Percentiles rank a stretch among this genome's conserved stretches.
Evolutionary conservation across 768 basidiomycete genomes (phyloP).

Genomic region (Amanita exitialis): DNA sequence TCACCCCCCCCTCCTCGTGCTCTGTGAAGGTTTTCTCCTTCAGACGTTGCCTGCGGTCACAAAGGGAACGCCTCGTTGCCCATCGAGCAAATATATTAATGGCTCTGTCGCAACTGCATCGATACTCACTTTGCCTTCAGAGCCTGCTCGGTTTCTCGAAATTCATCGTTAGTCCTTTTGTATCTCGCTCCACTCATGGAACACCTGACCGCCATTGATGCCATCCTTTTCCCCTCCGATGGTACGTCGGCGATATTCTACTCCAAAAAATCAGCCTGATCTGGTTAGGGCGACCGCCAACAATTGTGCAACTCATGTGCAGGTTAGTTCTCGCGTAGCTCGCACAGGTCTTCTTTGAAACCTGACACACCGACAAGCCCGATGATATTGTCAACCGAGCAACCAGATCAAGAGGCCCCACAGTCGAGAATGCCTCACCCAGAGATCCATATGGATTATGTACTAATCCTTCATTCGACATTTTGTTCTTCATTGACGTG

Average conservation of each 20-base stretch:
- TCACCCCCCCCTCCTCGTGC: not conserved
- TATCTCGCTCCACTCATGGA: constrained; percentile 36
- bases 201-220: constrained; percentile 51
- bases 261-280: constrained; percentile 1
- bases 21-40: not conserved
- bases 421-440: constrained; percentile 69
- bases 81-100: not conserved
- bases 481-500: constrained; percentile 1
- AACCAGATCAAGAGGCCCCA: constrained; percentile 33
- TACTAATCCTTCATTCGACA: constrained; percentile 15
- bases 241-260: constrained; percentile 20
- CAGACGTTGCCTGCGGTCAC: not conserved
- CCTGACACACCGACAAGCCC: constrained; percentile 21
- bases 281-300: constrained; percentile 51
- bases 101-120: too few species aligned
- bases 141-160: not conserved
- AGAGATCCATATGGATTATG: constrained; percentile 78
- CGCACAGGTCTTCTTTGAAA: not conserved
- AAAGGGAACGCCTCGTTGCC: constrained; percentile 4
- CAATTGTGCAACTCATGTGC: constrained; percentile 65
- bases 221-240: constrained; percentile 72
- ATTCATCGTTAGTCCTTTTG: not conserved
- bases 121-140: not conserved
- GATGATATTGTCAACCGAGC: constrained; percentile 32
- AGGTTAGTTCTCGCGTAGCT: constrained; percentile 30